phyloP scores from a whole-genome alignment of 768 basidiomycete genomes.

The Rhodocollybia butyracea region DNA sequence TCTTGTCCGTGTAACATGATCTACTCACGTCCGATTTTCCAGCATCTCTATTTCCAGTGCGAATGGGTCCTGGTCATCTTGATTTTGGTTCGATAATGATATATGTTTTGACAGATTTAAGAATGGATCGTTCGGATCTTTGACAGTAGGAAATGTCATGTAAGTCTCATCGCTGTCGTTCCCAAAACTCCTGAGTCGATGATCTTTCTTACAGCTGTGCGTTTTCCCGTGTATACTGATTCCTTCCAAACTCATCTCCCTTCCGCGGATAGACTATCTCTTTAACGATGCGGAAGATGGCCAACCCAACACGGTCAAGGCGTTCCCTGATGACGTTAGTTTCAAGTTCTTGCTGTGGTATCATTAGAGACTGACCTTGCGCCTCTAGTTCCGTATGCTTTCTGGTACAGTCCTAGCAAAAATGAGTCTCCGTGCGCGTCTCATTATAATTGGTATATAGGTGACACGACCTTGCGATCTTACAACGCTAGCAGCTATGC shows the following conservation, averaged over 20 bases:
- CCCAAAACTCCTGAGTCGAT: too few species aligned
- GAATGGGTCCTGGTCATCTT: constrained; percentile 10
- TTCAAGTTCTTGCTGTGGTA: background rate
- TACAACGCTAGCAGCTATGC: constrained; percentile 42
- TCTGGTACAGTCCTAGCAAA: constrained; percentile 32
- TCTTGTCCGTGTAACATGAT: background rate
- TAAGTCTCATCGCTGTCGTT: constrained; percentile 20
- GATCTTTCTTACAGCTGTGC: constrained; percentile 13
- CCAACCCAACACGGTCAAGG: constrained; percentile 42
- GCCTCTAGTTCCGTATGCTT: constrained; percentile 48
- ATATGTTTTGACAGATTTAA: constrained; percentile 30
- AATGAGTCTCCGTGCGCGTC: background rate
- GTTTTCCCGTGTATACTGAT: background rate
- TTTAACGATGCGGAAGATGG: constrained; percentile 40
- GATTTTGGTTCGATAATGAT: background rate
- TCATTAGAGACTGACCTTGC: background rate
- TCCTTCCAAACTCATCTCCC: background rate
- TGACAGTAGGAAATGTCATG: constrained; percentile 44
- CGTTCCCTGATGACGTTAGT: constrained; percentile 54
- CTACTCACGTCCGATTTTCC: constrained; percentile 9
- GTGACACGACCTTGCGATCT: constrained; percentile 41
- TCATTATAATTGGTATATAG: constrained; percentile 17
- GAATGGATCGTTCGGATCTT: constrained; percentile 43
- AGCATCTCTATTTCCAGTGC: constrained; percentile 53
- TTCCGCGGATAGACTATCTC: constrained; percentile 25